Evolutionary conservation across 1,284 basidiomycete species (phyloP), one percentile per base, ranked within the genome.

Genomic region (Irpex rosettiformis): DNA sequence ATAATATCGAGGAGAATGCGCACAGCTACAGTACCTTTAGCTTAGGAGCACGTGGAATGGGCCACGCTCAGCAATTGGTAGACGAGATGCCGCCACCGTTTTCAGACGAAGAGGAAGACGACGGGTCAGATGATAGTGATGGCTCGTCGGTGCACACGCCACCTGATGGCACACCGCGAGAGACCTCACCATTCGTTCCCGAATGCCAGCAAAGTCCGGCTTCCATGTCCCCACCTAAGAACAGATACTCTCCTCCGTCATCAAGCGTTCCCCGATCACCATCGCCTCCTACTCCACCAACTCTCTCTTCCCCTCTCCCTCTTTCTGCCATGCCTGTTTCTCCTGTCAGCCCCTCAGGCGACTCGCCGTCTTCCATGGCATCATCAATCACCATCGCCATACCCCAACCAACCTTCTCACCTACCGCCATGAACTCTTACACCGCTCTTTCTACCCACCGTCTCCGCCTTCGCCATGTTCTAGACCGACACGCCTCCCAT

Each of bases 61-160:
- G 33, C 16, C 55, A 47, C 10, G 22, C 18, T 10, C 11, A 21
- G 33, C 29, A 40, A 3, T 28, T 61, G 28, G 52, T 55, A 16
- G 59, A 61, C 56, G 59, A 61, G 48, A 45, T 45, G 29, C 64
- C 65, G 8, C 63, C 63, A 13, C 65, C 66, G 18, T 66, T 62
- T 49, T 71, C 55, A 25, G 65, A 71, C n/a, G 75, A 76, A 25
- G 65, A 71, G n/a, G 75, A 76, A 11, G 52, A 58, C 24, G 25
- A 21, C 29, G 25, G 11, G 54, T 25, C 21, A 28, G 57, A 58
- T 33, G 53, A 37, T 11, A 28, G 49, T 8, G 84, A 85, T 62
- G 81, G 78, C 2, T 83, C 79, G 51, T 83, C 80, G 0, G 68
- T 84, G 10, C 83, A 83, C 61, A 85, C 83, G 0, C 83, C 82